A percentile compares a stretch with the other conserved stretches of the same genome.
phyloP scores from a whole-genome alignment of 2,329 filamentous ascomycete species.

The Triangularia verruculosa region DNA sequence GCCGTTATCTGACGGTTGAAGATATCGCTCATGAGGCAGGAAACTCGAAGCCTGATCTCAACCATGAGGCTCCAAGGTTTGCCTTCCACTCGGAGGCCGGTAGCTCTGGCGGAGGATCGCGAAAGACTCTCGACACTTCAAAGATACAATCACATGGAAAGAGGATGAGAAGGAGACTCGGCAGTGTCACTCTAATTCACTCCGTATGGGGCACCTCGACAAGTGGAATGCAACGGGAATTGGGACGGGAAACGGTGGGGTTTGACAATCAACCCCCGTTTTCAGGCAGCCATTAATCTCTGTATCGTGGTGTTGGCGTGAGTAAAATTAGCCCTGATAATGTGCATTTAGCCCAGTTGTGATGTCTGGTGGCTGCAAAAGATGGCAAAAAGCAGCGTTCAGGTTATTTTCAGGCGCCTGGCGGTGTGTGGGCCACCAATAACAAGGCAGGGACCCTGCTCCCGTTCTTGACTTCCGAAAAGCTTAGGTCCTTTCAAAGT shows the following conservation, averaged over 20 bases:
- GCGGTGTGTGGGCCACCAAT: slow-evolving; percentile 4
- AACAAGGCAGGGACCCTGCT: not conserved
- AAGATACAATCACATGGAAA: not conserved
- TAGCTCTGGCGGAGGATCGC: not conserved
- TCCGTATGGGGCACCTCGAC: slow-evolving; percentile 1
- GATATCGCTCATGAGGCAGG: not conserved
- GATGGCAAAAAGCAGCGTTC: slow-evolving; percentile 3
- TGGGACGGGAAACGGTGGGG: not conserved
- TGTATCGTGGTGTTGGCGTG: slow-evolving; percentile 4
- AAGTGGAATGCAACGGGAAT: not conserved
- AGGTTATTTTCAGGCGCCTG: slow-evolving; percentile 7
- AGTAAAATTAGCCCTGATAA: slow-evolving; percentile 10
- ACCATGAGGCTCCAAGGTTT: not conserved
- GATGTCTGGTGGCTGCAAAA: not conserved
- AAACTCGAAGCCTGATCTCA: not conserved
- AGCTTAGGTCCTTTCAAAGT: not conserved
- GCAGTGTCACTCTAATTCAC: not conserved
- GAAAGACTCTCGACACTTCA: not conserved
- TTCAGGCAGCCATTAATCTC: slow-evolving; percentile 9
- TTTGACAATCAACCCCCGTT: not conserved
- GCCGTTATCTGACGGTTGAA: not conserved
- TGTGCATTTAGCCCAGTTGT: slow-evolving; percentile 7
- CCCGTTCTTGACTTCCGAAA: slow-evolving; percentile 1
- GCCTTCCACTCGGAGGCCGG: not conserved
- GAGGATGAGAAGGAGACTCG: not conserved